These are phyloP conservation scores for Tetradesmus lagerheimii DNA, from an alignment of 139 green algal genomes.

Conservation along the genomic window DNA sequence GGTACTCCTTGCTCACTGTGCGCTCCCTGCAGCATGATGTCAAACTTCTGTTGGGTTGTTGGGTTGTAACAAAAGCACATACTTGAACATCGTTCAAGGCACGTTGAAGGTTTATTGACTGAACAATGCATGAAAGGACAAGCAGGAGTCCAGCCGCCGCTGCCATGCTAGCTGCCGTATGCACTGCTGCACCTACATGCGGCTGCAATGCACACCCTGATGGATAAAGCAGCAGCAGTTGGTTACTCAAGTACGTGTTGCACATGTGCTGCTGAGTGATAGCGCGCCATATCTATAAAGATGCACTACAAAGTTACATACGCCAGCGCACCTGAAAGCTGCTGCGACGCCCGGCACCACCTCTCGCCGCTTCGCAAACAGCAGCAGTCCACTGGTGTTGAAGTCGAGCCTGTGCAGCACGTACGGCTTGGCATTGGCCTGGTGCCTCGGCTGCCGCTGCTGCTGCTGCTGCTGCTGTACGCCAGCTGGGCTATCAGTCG, in stretches of 20 bases:
- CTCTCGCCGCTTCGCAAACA: conserved; percentile 79
- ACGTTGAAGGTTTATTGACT: no score
- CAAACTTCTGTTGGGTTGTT: no score
- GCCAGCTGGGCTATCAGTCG: background rate
- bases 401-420: conserved; percentile 84
- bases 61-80: no score
- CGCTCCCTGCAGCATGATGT: conserved; percentile 54
- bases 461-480: background rate
- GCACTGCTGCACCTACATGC: background rate
- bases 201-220: background rate
- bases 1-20: conserved; percentile 78
- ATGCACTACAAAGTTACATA: no score
- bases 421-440: conserved; percentile 31
- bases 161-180: no score
- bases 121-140: background rate
- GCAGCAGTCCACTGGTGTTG: conserved; percentile 85
- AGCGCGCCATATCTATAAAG: no score
- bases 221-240: no score
- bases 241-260: no score
- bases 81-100: no score
- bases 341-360: conserved; percentile 69
- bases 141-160: background rate
- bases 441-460: background rate
- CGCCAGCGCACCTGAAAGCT: conserved; percentile 75
- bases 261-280: no score